These are phyloP conservation scores for Lunasporangiospora selenospora DNA, from an alignment of 192 early-diverging fungal species.

Conservation along the genomic window DNA sequence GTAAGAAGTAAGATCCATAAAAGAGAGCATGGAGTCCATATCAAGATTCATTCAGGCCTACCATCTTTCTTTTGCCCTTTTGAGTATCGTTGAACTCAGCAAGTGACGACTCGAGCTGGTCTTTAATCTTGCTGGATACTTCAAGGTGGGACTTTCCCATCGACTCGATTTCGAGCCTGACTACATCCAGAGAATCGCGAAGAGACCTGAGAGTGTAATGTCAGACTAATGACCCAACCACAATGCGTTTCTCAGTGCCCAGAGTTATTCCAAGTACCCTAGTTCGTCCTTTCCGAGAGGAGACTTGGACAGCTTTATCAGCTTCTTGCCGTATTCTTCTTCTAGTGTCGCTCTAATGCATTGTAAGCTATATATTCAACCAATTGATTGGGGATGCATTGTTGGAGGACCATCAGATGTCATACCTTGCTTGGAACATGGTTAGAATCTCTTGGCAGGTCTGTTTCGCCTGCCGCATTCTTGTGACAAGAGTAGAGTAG, in stretches of 20 bases:
- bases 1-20: too few species aligned
- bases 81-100: slow-evolving; percentile 70
- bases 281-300: slow-evolving; percentile 73
- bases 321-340: slow-evolving; percentile 74
- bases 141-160: slow-evolving; percentile 69
- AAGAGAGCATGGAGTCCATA: background rate
- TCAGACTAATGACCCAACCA: background rate
- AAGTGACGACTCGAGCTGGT: slow-evolving; percentile 64
- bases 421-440: slow-evolving; percentile 62
- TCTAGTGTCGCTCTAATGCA: slow-evolving; percentile 63
- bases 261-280: slow-evolving; percentile 57
- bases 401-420: background rate
- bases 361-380: background rate
- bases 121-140: slow-evolving; percentile 66
- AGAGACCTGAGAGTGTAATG: slow-evolving; percentile 50
- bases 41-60: slow-evolving; percentile 10
- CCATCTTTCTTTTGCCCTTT: slow-evolving; percentile 66
- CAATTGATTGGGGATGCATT: background rate
- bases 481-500: slow-evolving; percentile 67
- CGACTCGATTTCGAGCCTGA: slow-evolving; percentile 66
- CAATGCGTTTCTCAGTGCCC: too few species aligned
- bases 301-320: slow-evolving; percentile 64
- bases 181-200: slow-evolving; percentile 60
- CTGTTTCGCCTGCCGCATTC: slow-evolving; percentile 71
- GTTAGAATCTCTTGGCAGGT: slow-evolving; percentile 71